Base-by-base conservation (phyloP, 139 green algal genomes). In the Chlorella vulgaris region DNA sequence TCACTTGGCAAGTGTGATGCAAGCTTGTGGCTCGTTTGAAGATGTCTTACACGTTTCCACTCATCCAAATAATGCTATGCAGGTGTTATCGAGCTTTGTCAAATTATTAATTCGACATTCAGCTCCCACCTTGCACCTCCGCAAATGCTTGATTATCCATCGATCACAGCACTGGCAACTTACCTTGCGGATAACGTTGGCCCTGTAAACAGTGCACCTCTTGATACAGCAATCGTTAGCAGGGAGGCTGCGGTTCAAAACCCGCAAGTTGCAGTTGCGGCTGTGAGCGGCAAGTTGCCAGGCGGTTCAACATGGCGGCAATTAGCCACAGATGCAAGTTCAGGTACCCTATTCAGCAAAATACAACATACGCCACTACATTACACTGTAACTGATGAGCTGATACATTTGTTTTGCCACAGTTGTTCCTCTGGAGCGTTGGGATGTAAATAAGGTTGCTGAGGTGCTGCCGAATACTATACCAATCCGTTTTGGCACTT, bases 71-170 rank as follows among this genome's bases (percentile, higher is more conserved):
- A 21, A 50, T n/a, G 66, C 36, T 4, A 15, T 74, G 66, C 66
- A 74, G 66, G 66, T 43, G 31, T 89, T 2, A 90, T 96, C 55
- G 93, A 97, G 91, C 88, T 97, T 67, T 82, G 91, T 31, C 93
- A 94, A 81, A 84, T 80, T 1, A 84, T 97, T 7, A 83, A 35
- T 35, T 38, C 67, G 8, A 36, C 13, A 4, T 83, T 88, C 29
- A 69, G 58, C 24, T 2, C 85, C 7, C 78, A 87, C 26, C 76
- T 92, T 29, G 69, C 83, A 4, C 40, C 80, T 38, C 93, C 89
- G 0, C 7, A 91, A 4, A 79, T 95, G 22, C 96, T 97, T 74
- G 94, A 98, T 89, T 92, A 96, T 80, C 94, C 94, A 3, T 95
- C 92, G 31, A 24, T 70, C 39, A 5, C 29, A 13, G 42, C 69